Evolutionary conservation across 2,329 filamentous ascomycete genomes (phyloP).

Genomic region (Fusarium dlaminii): DNA sequence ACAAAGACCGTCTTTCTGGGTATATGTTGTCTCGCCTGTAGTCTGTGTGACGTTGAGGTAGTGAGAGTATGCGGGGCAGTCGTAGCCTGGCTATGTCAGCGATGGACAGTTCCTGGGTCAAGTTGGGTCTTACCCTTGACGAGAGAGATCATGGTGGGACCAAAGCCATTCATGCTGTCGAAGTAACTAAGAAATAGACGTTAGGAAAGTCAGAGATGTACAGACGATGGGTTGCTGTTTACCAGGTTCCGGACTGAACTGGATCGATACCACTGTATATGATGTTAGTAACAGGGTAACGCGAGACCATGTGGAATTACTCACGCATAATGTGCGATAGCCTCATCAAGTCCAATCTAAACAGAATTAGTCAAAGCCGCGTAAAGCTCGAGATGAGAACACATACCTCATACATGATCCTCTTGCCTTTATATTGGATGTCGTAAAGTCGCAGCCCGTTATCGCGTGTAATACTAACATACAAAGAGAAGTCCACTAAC

Average conservation of each 20-base stretch:
- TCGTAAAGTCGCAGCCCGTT: not conserved
- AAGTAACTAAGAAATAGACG: not conserved
- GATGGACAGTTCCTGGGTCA: fast-evolving
- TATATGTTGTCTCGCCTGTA: not conserved
- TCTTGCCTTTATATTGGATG: not conserved
- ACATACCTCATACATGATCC: not conserved
- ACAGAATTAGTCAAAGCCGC: fast-evolving
- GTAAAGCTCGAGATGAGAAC: fast-evolving
- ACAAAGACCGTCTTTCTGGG: not conserved
- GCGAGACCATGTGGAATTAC: fast-evolving
- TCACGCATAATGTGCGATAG: not conserved
- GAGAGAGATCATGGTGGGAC: not conserved
- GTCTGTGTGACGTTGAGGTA: not conserved
- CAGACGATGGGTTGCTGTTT: fast-evolving
- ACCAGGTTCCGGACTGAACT: not conserved
- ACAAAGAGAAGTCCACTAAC: not conserved
- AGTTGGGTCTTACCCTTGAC: not conserved
- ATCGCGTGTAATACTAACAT: not conserved
- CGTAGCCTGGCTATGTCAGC: not conserved
- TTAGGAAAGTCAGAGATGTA: not conserved
- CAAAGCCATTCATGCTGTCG: not conserved
- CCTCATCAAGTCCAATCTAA: not conserved
- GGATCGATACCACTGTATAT: not conserved
- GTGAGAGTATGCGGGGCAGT: not conserved
- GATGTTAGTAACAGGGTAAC: not conserved